These are phyloP conservation scores for Boletellus sp. DNA, from an alignment of 768 basidiomycete genomes.

Conservation along the genomic window DNA sequence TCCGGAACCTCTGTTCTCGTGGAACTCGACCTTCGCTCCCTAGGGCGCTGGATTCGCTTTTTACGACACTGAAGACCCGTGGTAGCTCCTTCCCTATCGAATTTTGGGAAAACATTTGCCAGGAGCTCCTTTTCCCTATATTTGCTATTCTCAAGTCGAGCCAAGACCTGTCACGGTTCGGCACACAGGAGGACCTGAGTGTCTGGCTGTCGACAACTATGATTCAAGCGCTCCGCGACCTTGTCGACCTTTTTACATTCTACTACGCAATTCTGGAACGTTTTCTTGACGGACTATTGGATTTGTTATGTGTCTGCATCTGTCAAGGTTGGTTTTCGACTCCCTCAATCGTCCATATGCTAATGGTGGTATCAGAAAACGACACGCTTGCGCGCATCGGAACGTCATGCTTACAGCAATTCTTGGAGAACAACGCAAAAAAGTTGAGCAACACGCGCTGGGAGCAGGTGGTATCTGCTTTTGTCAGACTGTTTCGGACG, in stretches of 20 bases:
- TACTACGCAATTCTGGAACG: constrained; percentile 90
- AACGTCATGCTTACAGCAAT: constrained; percentile 94
- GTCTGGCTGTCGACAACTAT: constrained; percentile 99
- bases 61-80: constrained; percentile 88
- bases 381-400: constrained; percentile 97
- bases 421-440: constrained; percentile 86
- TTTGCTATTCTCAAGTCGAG: constrained; percentile 93
- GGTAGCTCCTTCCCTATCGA: constrained; percentile 81
- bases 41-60: constrained; percentile 95
- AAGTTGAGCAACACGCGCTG: constrained; percentile 83
- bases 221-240: constrained; percentile 94
- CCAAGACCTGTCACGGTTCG: constrained; percentile 89
- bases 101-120: constrained; percentile 98
- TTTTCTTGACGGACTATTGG: constrained; percentile 89
- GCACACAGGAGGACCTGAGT: constrained; percentile 97
- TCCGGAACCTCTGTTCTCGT: background rate
- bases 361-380: constrained; percentile 61
- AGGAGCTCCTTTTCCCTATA: constrained; percentile 95
- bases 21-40: constrained; percentile 4
- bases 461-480: constrained; percentile 89
- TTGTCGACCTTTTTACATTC: constrained; percentile 93
- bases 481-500: constrained; percentile 94
- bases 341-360: background rate
- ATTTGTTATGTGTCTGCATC: constrained; percentile 92
- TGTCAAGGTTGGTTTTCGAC: constrained; percentile 76